Base-by-base conservation (phyloP, 139 green algal species). In the Ettlia oleoabundans region DNA sequence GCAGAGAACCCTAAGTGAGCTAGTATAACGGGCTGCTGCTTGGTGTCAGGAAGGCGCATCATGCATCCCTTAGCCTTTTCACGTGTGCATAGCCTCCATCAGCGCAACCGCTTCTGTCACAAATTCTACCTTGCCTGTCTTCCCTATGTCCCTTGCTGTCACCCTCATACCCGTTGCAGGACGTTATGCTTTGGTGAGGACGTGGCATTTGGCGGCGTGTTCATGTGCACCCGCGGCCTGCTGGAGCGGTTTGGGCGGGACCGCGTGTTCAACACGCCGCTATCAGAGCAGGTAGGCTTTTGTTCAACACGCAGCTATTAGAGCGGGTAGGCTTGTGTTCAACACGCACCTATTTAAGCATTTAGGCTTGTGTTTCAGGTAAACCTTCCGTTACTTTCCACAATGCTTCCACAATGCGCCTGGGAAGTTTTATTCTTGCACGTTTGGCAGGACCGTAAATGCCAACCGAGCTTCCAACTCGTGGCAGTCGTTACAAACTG, bases 221-320 rank as follows among this genome's bases (percentile, higher is more conserved):
- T 98, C 78, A 88, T 95, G 4, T 97, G 93, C 85, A 98, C 94
- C 6, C 91, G 92, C 5, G 94, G 93, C 10, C 86, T 98, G 40
- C 52, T 84, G 40, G 90, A 96, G 52, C 84, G 86, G 0, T 97
- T 94, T 88, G 95, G 95, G 2, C 73, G 80, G 6, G 81, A 93
- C 24, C 84, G 94, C 18, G 93, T 97, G 0, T 99, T 99, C 92
- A 99, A 98, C 87, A 99, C 96, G 0, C 96, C 96, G 8, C 84
- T 98, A 3, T 91, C 85, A 19, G 96, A 99, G 75, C 93, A 98
- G 91, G 93, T 92, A 38, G 77, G 78, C 47, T 15, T 58, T 58
- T 24, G 15, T 10, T 10, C 47, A 58, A 0, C 22, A 61, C 35
- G 40, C 33, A 32, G 72, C 62, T 10, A 35, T 2, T 10, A 22